Percentiles rank a stretch among this genome's conserved stretches.
Conservation (phyloP, 2,329 filamentous ascomycete species). For the Allantophomopsis cytisporea region DNA sequence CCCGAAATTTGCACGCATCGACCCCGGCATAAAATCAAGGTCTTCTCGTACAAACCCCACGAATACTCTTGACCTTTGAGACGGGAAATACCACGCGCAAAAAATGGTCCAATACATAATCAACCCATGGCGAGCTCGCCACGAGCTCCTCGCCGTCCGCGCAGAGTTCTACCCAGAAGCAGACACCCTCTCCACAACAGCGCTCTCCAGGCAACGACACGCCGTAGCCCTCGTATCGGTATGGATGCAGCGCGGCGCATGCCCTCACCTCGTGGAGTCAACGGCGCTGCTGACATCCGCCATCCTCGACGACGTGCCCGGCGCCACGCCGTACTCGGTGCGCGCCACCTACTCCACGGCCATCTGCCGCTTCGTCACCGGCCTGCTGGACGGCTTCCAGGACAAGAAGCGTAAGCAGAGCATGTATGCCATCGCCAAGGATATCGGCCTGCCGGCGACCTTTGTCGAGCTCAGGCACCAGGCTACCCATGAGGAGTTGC, state of each 20-base stretch:
- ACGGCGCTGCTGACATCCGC: constrained; percentile 62
- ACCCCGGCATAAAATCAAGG: not conserved
- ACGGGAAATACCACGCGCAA: constrained; percentile 5
- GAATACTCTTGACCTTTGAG: not conserved
- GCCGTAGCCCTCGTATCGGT: constrained; percentile 46
- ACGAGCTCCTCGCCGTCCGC: constrained; percentile 53
- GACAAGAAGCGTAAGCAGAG: constrained; percentile 52
- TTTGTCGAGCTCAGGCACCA: constrained; percentile 87
- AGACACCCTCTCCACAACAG: not conserved
- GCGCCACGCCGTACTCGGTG: constrained; percentile 35
- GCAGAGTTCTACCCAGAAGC: constrained; percentile 42
- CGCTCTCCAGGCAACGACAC: constrained; percentile 21
- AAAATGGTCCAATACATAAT: constrained; percentile 60
- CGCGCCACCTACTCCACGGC: constrained; percentile 61
- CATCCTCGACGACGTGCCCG: constrained; percentile 43
- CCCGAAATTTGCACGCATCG: no score
- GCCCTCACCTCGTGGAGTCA: constrained; percentile 69
- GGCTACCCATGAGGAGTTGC: constrained; percentile 79
- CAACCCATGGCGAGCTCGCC: constrained; percentile 57
- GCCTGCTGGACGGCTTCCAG: constrained; percentile 62
- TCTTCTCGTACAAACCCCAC: constrained; percentile 16
- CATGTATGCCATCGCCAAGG: constrained; percentile 61
- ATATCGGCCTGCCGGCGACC: constrained; percentile 55
- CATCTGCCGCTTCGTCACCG: constrained; percentile 72
- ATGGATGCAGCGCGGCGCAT: constrained; percentile 61